Evolutionary conservation across 495 filamentous ascomycete genomes (phyloP).

Genomic region (Talaromyces liani): DNA sequence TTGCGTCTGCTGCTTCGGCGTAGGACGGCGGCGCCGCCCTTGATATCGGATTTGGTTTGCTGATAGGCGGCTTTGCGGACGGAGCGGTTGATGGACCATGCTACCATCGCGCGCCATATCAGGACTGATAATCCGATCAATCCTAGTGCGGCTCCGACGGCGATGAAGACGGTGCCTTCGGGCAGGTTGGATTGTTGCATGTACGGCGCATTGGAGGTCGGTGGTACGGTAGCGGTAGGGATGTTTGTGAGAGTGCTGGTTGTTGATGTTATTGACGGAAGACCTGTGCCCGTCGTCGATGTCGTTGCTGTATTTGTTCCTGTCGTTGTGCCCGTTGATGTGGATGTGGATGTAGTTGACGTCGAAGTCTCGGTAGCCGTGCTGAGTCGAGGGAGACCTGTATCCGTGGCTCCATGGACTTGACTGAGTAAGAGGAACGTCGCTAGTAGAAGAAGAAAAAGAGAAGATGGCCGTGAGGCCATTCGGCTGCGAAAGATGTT

Average conservation of each 20-base stretch:
- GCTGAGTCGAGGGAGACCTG: conserved; percentile 14
- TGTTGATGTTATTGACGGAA: conserved; percentile 9
- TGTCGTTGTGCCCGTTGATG: conserved; percentile 17
- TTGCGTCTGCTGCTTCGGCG: conserved; percentile 11
- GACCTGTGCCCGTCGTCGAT: conserved; percentile 7
- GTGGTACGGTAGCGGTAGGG: conserved; percentile 59
- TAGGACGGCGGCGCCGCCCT: conserved; percentile 43
- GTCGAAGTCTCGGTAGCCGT: not conserved
- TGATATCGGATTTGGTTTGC: conserved; percentile 60
- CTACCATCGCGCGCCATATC: conserved; percentile 81
- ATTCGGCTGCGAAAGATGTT: not conserved
- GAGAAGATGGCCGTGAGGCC: not conserved
- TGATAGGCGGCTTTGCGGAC: conserved; percentile 69
- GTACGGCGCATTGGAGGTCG: conserved; percentile 79
- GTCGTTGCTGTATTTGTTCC: conserved; percentile 15
- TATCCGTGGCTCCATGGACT: conserved; percentile 11
- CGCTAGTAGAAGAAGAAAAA: not conserved
- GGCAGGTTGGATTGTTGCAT: conserved; percentile 90
- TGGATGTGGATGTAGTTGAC: conserved; percentile 3
- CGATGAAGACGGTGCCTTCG: conserved; percentile 94
- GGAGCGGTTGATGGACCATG: conserved; percentile 86
- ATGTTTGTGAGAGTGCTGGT: conserved; percentile 19
- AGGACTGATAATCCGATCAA: conserved; percentile 73
- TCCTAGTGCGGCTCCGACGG: conserved; percentile 79
- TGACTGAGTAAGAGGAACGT: not conserved